These are phyloP conservation scores for Podospora pseudoanserina DNA, from an alignment of 495 filamentous ascomycete species.

Conservation along the genomic window DNA sequence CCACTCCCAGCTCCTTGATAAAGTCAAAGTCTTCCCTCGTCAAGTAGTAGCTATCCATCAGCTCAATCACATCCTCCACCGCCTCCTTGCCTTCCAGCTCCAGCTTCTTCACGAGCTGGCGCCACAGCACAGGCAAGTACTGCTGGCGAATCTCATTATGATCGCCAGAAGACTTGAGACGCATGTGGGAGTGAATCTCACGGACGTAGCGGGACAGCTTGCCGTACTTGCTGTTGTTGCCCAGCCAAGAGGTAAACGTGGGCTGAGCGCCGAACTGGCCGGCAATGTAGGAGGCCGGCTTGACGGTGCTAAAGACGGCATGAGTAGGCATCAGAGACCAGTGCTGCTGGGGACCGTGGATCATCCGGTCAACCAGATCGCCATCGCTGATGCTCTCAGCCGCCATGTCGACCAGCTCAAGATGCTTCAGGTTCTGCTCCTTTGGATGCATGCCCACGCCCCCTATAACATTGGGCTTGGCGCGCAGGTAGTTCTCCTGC, in stretches of 20 bases:
- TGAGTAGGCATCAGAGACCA: constrained; percentile 98
- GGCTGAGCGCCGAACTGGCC: constrained; percentile 61
- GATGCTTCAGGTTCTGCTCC: constrained; percentile 68
- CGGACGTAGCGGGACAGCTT: constrained; percentile 84
- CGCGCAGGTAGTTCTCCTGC: constrained; percentile 93
- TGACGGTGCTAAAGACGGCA: constrained; percentile 93
- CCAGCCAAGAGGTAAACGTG: constrained; percentile 83
- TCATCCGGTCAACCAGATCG: constrained; percentile 95
- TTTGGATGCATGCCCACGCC: constrained; percentile 51
- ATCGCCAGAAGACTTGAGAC: constrained; percentile 85
- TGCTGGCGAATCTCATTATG: constrained; percentile 91
- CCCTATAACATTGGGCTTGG: constrained; percentile 62
- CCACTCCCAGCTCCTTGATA: constrained; percentile 86
- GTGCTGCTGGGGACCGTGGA: constrained; percentile 94
- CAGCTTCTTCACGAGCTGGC: constrained; percentile 67
- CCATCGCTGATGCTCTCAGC: constrained; percentile 96
- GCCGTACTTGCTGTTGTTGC: constrained; percentile 86
- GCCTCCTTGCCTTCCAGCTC: constrained; percentile 69
- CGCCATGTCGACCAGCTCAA: constrained; percentile 82
- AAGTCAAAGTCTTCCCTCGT: constrained; percentile 92
- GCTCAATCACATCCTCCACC: constrained; percentile 68
- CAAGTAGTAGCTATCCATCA: constrained; percentile 98
- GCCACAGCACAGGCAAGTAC: constrained; percentile 89
- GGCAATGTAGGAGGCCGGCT: constrained; percentile 83
- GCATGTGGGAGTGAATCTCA: constrained; percentile 96